Percentiles rank a stretch among this genome's conserved stretches.
These are phyloP conservation scores for Blastobotrys buckinghamii DNA, from an alignment of 1,139 yeast genomes.

Conservation along the genomic window DNA sequence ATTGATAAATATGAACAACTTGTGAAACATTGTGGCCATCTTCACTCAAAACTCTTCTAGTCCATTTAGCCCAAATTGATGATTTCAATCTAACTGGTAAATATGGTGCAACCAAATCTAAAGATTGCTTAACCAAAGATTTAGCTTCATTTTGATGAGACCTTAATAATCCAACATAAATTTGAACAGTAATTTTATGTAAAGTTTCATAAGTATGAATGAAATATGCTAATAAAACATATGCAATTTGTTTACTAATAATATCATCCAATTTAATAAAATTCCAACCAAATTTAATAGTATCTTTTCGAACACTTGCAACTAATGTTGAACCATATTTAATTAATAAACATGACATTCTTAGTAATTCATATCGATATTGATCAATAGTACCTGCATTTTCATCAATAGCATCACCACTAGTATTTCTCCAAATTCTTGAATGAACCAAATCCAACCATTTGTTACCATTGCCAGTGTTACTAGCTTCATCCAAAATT, in stretches of 20 bases:
- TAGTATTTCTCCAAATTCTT: constrained; percentile 66
- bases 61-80: constrained; percentile 91
- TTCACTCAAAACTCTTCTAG: constrained; percentile 85
- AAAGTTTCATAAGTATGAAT: constrained; percentile 89
- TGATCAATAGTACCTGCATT: constrained; percentile 69
- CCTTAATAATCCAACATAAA: constrained; percentile 81
- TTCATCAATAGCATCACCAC: constrained; percentile 44
- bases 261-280: constrained; percentile 85
- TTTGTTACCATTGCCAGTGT: constrained; percentile 27
- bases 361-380: constrained; percentile 72
- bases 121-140: constrained; percentile 76
- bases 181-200: constrained; percentile 80
- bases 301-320: constrained; percentile 68
- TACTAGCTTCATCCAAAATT: constrained; percentile 38
- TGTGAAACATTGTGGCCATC: constrained; percentile 81
- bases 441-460: constrained; percentile 64
- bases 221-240: constrained; percentile 80
- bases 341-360: constrained; percentile 70
- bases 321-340: constrained; percentile 61
- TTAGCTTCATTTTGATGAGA: constrained; percentile 86
- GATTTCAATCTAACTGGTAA: constrained; percentile 64
- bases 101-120: constrained; percentile 86
- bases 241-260: constrained; percentile 88
- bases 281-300: constrained; percentile 93
- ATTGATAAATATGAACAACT: constrained; percentile 83